phyloP scores from a whole-genome alignment of 805 yeast species.

The Hermanozyma aechmeae region DNA sequence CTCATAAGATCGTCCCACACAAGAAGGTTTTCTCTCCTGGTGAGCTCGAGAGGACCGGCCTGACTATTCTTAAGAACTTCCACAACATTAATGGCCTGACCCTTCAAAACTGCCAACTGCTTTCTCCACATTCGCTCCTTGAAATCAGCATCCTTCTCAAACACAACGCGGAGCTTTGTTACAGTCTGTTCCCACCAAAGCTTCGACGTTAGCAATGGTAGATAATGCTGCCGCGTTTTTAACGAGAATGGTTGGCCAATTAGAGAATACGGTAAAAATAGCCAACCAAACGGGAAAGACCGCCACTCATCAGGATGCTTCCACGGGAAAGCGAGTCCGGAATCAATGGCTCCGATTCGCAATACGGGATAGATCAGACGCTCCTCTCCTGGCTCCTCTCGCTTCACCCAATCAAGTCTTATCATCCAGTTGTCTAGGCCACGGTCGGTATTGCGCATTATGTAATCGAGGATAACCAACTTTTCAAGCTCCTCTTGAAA shows the following conservation, averaged over 20 bases:
- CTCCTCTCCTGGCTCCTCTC: conserved; percentile 4
- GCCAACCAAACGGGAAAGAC: conserved; percentile 73
- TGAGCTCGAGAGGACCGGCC: conserved; percentile 62
- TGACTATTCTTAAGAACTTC: conserved; percentile 48
- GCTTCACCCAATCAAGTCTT: conserved; percentile 34
- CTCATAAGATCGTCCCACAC: conserved; percentile 56
- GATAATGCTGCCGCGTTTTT: conserved; percentile 44
- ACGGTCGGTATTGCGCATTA: conserved; percentile 68
- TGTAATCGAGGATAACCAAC: conserved; percentile 59
- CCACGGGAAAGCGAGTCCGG: conserved; percentile 73
- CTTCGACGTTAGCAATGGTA: conserved; percentile 49
- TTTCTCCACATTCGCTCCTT: conserved; percentile 57
- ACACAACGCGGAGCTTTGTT: conserved; percentile 35
- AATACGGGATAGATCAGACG: conserved; percentile 24
- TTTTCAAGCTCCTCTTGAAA: conserved; percentile 59
- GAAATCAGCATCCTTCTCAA: conserved; percentile 51
- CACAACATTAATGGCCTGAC: conserved; percentile 70
- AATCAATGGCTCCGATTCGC: conserved; percentile 64
- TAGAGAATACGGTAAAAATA: conserved; percentile 51
- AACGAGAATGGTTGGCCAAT: conserved; percentile 61
- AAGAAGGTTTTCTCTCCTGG: conserved; percentile 45
- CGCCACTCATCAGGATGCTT: conserved; percentile 79
- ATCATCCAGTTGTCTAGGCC: conserved; percentile 78
- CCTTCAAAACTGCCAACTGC: conserved; percentile 65
- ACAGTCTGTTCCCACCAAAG: conserved; percentile 66